Conservation (phyloP, 2,329 filamentous ascomycete species). For the Fusarium illudens region DNA sequence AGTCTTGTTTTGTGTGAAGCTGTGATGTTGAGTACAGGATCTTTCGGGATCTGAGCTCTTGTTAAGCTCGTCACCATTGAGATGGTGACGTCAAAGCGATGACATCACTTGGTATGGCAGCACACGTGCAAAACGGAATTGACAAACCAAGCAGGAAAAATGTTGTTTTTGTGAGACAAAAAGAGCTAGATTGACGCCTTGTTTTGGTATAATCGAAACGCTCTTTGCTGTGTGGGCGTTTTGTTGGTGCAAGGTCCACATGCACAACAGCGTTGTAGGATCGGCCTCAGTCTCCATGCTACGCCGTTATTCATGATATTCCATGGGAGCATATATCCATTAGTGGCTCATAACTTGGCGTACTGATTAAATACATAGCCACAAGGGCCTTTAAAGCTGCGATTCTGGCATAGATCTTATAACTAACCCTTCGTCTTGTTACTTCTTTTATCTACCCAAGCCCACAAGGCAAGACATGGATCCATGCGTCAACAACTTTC, state of each 20-base stretch:
- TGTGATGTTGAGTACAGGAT: not conserved
- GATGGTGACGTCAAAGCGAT: conserved; percentile 36
- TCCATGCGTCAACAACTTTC: no score
- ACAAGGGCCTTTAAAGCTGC: no score
- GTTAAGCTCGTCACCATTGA: conserved; percentile 8
- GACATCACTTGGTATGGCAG: conserved; percentile 25
- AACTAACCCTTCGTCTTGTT: no score
- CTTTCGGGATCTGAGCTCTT: not conserved
- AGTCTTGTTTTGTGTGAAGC: not conserved
- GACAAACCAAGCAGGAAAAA: not conserved
- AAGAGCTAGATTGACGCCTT: not conserved
- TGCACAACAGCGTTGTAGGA: no score
- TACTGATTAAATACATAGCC: no score
- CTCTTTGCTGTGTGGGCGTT: not conserved
- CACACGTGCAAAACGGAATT: not conserved
- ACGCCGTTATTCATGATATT: no score
- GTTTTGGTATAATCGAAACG: not conserved
- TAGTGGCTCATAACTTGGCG: no score
- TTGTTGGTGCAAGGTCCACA: not conserved
- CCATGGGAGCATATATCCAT: no score
- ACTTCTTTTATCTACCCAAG: no score
- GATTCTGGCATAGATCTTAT: no score
- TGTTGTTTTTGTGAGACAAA: not conserved
- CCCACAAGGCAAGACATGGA: no score
- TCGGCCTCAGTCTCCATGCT: no score